phyloP scores from a whole-genome alignment of 768 basidiomycete genomes.

The Mycena haematopus region DNA sequence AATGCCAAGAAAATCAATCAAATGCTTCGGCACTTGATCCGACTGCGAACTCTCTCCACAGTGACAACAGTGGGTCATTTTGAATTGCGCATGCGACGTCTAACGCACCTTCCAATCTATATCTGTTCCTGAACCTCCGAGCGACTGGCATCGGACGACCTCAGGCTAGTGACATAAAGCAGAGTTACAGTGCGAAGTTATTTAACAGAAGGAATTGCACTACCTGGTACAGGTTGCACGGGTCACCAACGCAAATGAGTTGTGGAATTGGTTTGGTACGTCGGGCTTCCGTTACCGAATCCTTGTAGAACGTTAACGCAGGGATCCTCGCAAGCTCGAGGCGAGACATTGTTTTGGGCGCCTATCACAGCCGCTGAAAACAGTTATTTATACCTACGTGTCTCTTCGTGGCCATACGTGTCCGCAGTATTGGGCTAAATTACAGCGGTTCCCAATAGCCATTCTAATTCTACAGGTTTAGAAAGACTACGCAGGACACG shows the following conservation, averaged over 20 bases:
- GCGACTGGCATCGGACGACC: constrained; percentile 82
- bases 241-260: constrained; percentile 78
- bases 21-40: no score
- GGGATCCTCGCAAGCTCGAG: constrained; percentile 75
- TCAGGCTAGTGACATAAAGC: background rate
- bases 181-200: background rate
- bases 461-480: no score
- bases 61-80: background rate
- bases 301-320: constrained; percentile 81
- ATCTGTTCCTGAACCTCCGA: constrained; percentile 77
- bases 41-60: no score
- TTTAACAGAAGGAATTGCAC: background rate
- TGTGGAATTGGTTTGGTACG: constrained; percentile 77
- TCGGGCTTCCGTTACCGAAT: constrained; percentile 65
- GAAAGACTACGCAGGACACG: constrained; percentile 52
- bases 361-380: constrained; percentile 1
- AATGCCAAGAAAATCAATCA: no score
- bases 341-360: constrained; percentile 59
- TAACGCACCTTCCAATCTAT: constrained; percentile 78
- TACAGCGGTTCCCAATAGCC: no score
- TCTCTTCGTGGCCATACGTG: no score
- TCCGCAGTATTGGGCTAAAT: background rate
- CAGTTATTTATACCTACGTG: constrained; percentile 6
- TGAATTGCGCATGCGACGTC: constrained; percentile 43
- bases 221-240: constrained; percentile 74